Base-by-base conservation (phyloP, 352 stramenopile genomes). In the Globisporangium viniferum region DNA sequence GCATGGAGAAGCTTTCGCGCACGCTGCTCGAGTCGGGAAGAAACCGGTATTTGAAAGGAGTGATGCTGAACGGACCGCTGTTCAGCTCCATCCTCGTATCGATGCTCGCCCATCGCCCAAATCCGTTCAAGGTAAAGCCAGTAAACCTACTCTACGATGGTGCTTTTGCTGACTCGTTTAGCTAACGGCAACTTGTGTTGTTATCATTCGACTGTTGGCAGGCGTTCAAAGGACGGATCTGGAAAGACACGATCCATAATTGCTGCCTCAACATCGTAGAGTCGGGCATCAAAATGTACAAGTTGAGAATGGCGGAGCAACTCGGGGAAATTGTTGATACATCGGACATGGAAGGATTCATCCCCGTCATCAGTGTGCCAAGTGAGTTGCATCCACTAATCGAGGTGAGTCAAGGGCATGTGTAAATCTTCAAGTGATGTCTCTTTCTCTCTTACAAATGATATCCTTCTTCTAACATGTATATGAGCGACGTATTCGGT, bases 181-280 rank as follows among this genome's bases (percentile, higher is more conserved):
- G 9, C n/a, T 57, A 27, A 41, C 1, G 7, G 8, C 18, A 49
- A 48, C 29, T 31, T 56, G 6, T 33, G 18, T 12, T 59, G 22
- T 4, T 12, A 35, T n/a, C 20, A 24, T 33, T 18, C 59, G 48
- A 39, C 31, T 33, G 24, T 24, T 59, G 5, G 5, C 59, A 93
- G 86, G 84, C 76, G 20, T 94, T 94, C 44, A 75, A 72, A 2
- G 81, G 84, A 0, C 74, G 75, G 27, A 79, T 93, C 49, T 94
- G 86, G 84, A 88, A 90, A 63, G 83, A 92, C 10, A 85, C 80
- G 31, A 89, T 94, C 62, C 78, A 91, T 67, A 91, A 92, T 41
- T 94, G 86, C 66, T 94, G 86, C 53, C 74, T 92, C 24, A 92
- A 89, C 64, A 81, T 93, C 59, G 82, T 94, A 27, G 83, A 92